A percentile compares a stretch with the other conserved stretches of the same genome.
Evolutionary conservation across 192 early-diverging fungal genomes (phyloP).

Genomic region (Coemansia sp.): DNA sequence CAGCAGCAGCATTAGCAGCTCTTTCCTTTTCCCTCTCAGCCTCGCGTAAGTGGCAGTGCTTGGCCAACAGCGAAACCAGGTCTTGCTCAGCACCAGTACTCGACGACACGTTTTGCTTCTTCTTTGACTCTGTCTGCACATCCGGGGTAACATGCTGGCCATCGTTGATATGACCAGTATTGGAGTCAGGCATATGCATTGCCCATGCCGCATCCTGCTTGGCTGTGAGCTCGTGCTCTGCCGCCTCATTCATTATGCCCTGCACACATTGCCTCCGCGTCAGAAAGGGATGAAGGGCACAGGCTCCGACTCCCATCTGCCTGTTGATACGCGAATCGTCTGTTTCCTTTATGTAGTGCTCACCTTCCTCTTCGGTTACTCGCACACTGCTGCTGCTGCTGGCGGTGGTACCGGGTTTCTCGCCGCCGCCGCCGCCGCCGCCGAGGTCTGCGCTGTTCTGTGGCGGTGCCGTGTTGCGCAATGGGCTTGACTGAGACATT

Average conservation of each 20-base stretch:
- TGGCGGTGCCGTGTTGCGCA: too few species aligned
- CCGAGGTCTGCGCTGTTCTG: too few species aligned
- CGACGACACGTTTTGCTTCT: too few species aligned
- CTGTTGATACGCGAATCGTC: conserved; percentile 25
- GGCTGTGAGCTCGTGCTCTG: conserved; percentile 1
- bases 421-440: too few species aligned
- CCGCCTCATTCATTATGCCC: not conserved
- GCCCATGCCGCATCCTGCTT: conserved; percentile 3
- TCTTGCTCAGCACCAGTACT: too few species aligned
- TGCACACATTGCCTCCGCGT: conserved; percentile 17
- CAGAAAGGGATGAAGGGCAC: conserved; percentile 46
- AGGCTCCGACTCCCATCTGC: conserved; percentile 34
- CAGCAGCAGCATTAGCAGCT: too few species aligned
- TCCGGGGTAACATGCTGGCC: not conserved
- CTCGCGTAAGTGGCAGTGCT: too few species aligned
- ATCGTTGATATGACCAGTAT: not conserved
- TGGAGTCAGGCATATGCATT: not conserved
- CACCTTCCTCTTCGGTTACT: conserved; percentile 29
- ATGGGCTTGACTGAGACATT: too few species aligned
- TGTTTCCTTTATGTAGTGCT: conserved; percentile 36
- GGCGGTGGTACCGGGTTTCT: conserved; percentile 1
- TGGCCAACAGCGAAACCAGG: too few species aligned
- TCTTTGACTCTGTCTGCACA: too few species aligned
- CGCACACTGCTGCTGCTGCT: conserved; percentile 7
- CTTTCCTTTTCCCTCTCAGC: too few species aligned